These are phyloP conservation scores for Phoma sp. DNA, from an alignment of 2,329 filamentous ascomycete species.

Conservation along the genomic window DNA sequence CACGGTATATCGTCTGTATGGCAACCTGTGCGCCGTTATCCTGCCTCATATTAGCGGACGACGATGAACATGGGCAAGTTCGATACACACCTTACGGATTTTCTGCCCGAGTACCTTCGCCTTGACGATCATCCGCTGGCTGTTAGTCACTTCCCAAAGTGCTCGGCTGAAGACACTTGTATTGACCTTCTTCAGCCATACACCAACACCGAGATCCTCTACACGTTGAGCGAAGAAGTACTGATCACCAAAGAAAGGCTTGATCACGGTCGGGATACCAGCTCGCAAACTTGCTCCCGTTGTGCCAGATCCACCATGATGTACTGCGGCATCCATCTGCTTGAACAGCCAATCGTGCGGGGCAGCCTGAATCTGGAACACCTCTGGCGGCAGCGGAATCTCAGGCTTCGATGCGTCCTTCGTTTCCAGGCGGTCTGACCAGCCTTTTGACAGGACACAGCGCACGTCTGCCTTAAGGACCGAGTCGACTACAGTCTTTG, in stretches of 20 bases:
- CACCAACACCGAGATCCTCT: constrained; percentile 90
- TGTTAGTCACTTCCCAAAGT: constrained; percentile 89
- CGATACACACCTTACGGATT: constrained; percentile 75
- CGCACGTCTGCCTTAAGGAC: constrained; percentile 90
- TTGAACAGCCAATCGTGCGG: constrained; percentile 97
- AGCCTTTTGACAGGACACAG: constrained; percentile 94
- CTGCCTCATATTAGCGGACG: constrained; percentile 52
- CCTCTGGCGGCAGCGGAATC: constrained; percentile 76
- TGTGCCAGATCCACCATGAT: constrained; percentile 93
- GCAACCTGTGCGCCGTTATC: constrained; percentile 90
- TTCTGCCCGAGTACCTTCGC: constrained; percentile 81
- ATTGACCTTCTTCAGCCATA: constrained; percentile 87
- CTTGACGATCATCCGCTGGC: constrained; percentile 88
- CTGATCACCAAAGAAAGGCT: constrained; percentile 97
- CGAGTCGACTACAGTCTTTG: constrained; percentile 89
- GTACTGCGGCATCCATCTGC: constrained; percentile 91
- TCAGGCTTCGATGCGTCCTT: constrained; percentile 66
- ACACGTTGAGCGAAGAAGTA: constrained; percentile 93
- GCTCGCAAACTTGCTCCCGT: constrained; percentile 91
- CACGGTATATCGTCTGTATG: constrained; percentile 91
- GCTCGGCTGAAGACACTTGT: constrained; percentile 84
- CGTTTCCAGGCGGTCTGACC: constrained; percentile 81
- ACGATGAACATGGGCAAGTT: constrained; percentile 29
- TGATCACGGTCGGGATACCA: constrained; percentile 91
- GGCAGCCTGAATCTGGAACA: constrained; percentile 85